A percentile compares a stretch with the other conserved stretches of the same genome.
Conservation (phyloP, 2,329 filamentous ascomycete species). For the Onygenales sp. region DNA sequence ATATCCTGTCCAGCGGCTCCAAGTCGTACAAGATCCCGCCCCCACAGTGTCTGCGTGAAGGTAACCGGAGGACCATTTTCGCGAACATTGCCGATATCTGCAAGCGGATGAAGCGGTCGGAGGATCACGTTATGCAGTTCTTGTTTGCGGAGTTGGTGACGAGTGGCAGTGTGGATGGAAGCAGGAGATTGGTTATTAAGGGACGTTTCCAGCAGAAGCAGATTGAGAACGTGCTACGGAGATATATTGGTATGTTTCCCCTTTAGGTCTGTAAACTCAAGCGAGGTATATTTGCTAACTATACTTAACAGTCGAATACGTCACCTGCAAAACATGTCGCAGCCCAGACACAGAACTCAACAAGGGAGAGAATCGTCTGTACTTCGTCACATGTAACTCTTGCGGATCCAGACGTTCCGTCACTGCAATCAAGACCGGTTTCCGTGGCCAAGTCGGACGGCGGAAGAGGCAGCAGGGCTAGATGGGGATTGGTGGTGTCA, state of each 20-base stretch:
- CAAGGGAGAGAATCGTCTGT: slow-evolving; percentile 98
- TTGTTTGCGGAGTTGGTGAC: slow-evolving; percentile 98
- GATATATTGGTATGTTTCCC: slow-evolving; percentile 71
- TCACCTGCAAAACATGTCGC: slow-evolving; percentile 97
- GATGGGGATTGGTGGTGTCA: slow-evolving; percentile 17
- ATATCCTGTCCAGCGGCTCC: slow-evolving; percentile 76
- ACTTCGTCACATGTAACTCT: slow-evolving; percentile 96
- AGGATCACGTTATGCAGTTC: slow-evolving; percentile 96
- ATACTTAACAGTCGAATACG: slow-evolving; percentile 65
- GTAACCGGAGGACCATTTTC: slow-evolving; percentile 99
- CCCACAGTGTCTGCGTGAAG: slow-evolving; percentile 97
- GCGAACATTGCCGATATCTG: slow-evolving; percentile 98
- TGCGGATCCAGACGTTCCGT: slow-evolving; percentile 78
- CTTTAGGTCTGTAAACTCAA: too few species aligned
- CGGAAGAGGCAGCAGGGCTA: slow-evolving; percentile 89
- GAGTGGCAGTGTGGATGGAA: slow-evolving; percentile 88
- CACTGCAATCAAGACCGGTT: slow-evolving; percentile 99
- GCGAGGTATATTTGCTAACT: neutral
- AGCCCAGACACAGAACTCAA: slow-evolving; percentile 90
- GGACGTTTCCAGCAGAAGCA: slow-evolving; percentile 99
- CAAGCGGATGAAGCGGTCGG: slow-evolving; percentile 98
- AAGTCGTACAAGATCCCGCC: slow-evolving; percentile 99
- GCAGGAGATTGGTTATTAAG: slow-evolving; percentile 91
- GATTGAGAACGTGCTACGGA: slow-evolving; percentile 91
- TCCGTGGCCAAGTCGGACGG: slow-evolving; percentile 98